phyloP scores from a whole-genome alignment of 345 rosid genomes.

The Psidium guajava region DNA sequence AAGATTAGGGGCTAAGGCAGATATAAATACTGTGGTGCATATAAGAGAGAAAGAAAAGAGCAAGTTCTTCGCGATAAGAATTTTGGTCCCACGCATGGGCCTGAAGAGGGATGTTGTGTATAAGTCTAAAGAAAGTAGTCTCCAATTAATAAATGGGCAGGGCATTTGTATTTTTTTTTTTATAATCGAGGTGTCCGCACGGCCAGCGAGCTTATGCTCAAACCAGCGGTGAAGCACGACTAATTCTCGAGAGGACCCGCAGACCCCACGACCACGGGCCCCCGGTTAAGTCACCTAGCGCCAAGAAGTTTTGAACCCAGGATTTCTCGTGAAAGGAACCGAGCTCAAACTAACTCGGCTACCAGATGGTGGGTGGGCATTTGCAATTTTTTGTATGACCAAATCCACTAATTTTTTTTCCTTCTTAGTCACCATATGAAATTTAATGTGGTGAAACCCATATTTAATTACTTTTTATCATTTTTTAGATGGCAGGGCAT shows the following conservation, averaged over 20 bases:
- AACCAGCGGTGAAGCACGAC: too few species aligned
- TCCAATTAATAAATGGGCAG: neutral
- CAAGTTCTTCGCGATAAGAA: neutral
- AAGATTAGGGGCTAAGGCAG: slow-evolving; percentile 4
- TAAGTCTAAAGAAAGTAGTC: neutral
- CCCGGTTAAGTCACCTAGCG: too few species aligned
- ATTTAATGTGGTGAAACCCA: neutral
- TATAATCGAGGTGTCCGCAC: too few species aligned
- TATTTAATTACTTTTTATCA: neutral
- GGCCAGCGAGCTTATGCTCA: too few species aligned
- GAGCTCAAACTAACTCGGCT: too few species aligned
- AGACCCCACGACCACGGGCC: too few species aligned
- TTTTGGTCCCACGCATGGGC: neutral
- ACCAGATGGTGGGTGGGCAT: too few species aligned
- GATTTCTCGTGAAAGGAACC: too few species aligned
- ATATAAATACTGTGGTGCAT: neutral
- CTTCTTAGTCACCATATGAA: neutral
- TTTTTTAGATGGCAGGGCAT: neutral
- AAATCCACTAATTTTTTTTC: neutral
- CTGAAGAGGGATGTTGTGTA: neutral
- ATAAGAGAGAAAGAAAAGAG: neutral
- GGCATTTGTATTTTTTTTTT: too few species aligned
- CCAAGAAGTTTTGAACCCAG: too few species aligned
- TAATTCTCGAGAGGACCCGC: too few species aligned
- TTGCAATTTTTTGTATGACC: neutral